Evolutionary conservation across 2,329 filamentous ascomycete genomes (phyloP).

Genomic region (Botrytis medusae): DNA sequence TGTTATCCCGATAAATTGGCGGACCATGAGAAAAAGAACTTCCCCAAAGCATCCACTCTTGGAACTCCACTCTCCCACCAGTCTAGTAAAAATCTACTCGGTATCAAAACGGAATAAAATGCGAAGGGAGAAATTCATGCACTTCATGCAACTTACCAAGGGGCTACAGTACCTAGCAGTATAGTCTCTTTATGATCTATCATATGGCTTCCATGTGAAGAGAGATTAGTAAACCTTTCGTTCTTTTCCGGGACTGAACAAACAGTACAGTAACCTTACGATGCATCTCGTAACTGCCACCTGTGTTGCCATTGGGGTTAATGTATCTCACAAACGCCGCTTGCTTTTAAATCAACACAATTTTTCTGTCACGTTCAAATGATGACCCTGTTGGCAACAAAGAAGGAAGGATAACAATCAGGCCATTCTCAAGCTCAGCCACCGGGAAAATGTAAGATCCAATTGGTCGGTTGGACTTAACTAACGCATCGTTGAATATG

Average conservation of each 20-base stretch:
- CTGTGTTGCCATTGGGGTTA: background rate
- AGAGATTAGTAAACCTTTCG: background rate
- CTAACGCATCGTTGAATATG: conserved; percentile 9
- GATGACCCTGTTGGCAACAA: background rate
- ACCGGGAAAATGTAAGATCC: background rate
- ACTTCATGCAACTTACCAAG: background rate
- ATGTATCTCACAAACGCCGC: background rate
- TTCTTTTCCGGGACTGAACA: background rate
- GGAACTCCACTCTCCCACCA: conserved; percentile 10
- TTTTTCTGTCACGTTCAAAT: background rate
- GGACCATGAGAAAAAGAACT: background rate
- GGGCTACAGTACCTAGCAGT: background rate
- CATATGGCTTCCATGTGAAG: background rate
- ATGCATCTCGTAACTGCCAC: conserved; percentile 7
- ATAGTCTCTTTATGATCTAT: conserved; percentile 13
- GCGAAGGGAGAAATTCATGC: background rate
- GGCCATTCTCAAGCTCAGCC: background rate
- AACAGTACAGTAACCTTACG: background rate
- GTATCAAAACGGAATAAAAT: conserved; percentile 3
- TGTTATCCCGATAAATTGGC: conserved; percentile 10
- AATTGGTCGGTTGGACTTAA: background rate
- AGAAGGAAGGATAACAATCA: background rate
- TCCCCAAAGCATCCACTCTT: conserved; percentile 1
- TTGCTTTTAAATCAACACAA: conserved; percentile 4
- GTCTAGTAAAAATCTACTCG: conserved; percentile 9